Conservation (phyloP, 495 filamentous ascomycete species). For the Talaromyces stipitatus region DNA sequence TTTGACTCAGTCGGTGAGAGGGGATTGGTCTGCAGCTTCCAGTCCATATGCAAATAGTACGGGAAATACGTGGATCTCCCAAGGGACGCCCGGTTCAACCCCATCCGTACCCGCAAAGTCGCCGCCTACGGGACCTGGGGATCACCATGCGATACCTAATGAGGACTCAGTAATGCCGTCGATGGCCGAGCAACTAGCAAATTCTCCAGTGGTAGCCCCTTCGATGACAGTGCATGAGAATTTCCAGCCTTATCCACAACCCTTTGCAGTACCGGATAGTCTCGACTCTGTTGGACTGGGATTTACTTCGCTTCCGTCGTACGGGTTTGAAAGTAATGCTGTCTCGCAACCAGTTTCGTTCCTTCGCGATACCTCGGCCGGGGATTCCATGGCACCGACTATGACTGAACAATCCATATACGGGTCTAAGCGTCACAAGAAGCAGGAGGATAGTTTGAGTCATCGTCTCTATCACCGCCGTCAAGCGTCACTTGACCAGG, state of each 20-base stretch:
- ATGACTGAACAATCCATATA: neutral
- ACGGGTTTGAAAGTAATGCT: conserved; percentile 22
- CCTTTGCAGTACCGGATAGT: neutral
- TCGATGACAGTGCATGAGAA: neutral
- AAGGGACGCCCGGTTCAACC: neutral
- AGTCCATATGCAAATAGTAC: conserved; percentile 2
- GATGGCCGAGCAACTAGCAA: neutral
- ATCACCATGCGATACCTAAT: neutral
- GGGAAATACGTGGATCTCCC: neutral
- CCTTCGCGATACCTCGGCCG: conserved; percentile 25
- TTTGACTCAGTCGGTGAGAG: neutral
- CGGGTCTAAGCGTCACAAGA: neutral
- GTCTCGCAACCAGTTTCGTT: conserved; percentile 31
- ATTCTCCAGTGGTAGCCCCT: neutral
- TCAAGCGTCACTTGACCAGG: neutral
- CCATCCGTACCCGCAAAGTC: neutral
- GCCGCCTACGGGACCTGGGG: neutral
- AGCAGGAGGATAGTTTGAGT: neutral
- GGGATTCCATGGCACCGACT: neutral
- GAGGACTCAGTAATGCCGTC: neutral
- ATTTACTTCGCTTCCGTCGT: conserved; percentile 22
- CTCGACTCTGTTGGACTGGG: conserved; percentile 6
- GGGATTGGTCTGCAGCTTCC: neutral
- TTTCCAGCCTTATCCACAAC: neutral
- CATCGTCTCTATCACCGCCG: neutral